Percentiles rank a stretch among this genome's conserved stretches.
Conservation (phyloP, 441 rosid genomes). For the Populus tomentosa region DNA sequence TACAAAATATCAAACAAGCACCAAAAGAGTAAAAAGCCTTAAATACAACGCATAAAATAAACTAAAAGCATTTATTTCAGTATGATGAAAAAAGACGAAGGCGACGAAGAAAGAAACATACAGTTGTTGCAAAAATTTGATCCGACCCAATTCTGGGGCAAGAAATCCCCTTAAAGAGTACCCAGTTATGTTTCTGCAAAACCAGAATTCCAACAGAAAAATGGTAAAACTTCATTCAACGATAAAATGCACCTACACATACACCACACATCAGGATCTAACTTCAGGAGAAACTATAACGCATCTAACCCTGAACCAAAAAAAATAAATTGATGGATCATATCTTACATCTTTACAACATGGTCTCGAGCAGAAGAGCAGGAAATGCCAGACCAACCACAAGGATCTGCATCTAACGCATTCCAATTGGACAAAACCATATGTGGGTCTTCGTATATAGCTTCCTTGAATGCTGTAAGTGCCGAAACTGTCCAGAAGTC, state of each 20-base stretch:
- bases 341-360: slow-evolving; percentile 73
- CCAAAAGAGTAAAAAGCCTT: neutral
- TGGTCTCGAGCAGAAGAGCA: slow-evolving; percentile 59
- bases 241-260: neutral
- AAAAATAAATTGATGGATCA: neutral
- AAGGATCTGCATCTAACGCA: slow-evolving; percentile 73
- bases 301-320: neutral
- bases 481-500: slow-evolving; percentile 52
- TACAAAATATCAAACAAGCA: slow-evolving; percentile 29
- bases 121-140: slow-evolving; percentile 72
- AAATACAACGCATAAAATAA: neutral
- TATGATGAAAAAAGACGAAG: neutral
- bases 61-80: neutral
- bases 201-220: slow-evolving; percentile 10
- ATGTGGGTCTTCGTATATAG: slow-evolving; percentile 76
- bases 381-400: slow-evolving; percentile 70
- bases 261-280: neutral
- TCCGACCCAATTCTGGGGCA: slow-evolving; percentile 62
- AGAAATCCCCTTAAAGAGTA: slow-evolving; percentile 31
- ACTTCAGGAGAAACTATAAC: neutral
- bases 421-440: slow-evolving; percentile 78
- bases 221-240: neutral
- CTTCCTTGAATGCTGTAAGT: slow-evolving; percentile 75
- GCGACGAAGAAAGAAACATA: slow-evolving; percentile 29
- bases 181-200: slow-evolving; percentile 68